Percentiles rank a stretch among this genome's conserved stretches.
phyloP scores from a whole-genome alignment of 306 rosid species.

The Citrullus mucosospermus region DNA sequence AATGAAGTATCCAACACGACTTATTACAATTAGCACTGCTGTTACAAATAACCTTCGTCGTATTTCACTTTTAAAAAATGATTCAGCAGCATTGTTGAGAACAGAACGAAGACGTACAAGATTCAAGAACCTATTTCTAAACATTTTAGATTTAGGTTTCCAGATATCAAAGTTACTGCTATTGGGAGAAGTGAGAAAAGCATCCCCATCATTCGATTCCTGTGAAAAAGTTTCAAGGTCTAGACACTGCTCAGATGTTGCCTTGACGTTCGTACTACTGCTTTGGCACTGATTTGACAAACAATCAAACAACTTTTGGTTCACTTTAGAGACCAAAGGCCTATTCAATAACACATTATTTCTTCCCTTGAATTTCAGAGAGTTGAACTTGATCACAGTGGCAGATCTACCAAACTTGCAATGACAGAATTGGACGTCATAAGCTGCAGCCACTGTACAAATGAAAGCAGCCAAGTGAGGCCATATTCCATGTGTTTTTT shows the following conservation, averaged over 20 bases:
- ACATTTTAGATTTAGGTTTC: slow-evolving; percentile 25
- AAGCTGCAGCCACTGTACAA: slow-evolving; percentile 21
- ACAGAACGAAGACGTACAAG: slow-evolving; percentile 68
- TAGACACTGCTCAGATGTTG: slow-evolving; percentile 21
- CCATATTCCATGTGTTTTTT: background rate
- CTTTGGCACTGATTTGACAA: slow-evolving; percentile 32
- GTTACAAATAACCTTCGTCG: slow-evolving; percentile 80
- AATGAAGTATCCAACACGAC: slow-evolving; percentile 89
- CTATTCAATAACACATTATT: slow-evolving; percentile 20
- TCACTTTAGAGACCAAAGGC: slow-evolving; percentile 15
- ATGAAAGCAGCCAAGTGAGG: background rate
- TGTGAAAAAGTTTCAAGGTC: slow-evolving; percentile 21
- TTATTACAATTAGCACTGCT: slow-evolving; percentile 60
- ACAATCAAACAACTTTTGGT: slow-evolving; percentile 16
- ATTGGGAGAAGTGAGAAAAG: slow-evolving; percentile 9
- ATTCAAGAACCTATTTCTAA: slow-evolving; percentile 55
- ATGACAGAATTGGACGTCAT: slow-evolving; percentile 15
- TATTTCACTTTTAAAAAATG: slow-evolving; percentile 92
- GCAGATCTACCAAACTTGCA: slow-evolving; percentile 13
- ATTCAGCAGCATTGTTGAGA: slow-evolving; percentile 64
- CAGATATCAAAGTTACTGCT: background rate
- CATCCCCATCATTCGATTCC: slow-evolving; percentile 12
- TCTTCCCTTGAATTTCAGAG: slow-evolving; percentile 12
- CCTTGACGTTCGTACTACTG: slow-evolving; percentile 28
- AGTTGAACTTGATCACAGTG: slow-evolving; percentile 11